These are phyloP conservation scores for Ceratocystis ficicola DNA, from an alignment of 2,329 filamentous ascomycete species.

Conservation along the genomic window DNA sequence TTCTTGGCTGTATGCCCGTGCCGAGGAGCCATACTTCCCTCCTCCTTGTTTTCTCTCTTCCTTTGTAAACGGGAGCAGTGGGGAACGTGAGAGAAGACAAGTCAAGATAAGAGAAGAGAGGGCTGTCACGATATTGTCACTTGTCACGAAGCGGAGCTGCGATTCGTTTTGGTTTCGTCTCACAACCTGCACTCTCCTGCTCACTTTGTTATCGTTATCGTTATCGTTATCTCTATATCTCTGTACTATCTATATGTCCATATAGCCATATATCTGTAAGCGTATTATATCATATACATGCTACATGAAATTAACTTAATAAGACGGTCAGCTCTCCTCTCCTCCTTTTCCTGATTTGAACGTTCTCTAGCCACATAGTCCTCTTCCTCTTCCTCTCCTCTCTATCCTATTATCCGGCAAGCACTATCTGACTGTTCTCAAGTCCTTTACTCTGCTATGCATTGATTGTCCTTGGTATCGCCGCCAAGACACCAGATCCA, in stretches of 20 bases:
- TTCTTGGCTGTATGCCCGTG: conserved; percentile 3
- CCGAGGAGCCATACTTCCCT: background rate
- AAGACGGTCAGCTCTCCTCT: too few relatives aligned
- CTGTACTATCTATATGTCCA: too few relatives aligned
- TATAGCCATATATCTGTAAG: too few relatives aligned
- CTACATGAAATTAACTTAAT: too few relatives aligned
- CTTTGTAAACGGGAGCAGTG: background rate
- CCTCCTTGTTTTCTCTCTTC: conserved; percentile 9
- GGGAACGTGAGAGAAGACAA: background rate
- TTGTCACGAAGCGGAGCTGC: conserved; percentile 5
- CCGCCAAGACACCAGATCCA: background rate
- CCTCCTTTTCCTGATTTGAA: too few relatives aligned
- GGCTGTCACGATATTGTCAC: conserved; percentile 5
- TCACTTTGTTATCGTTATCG: background rate
- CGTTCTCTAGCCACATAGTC: too few relatives aligned
- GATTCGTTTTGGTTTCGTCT: background rate
- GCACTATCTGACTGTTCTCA: too few relatives aligned
- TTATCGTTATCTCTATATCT: background rate
- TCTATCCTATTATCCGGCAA: too few relatives aligned
- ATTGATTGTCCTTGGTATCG: too few relatives aligned
- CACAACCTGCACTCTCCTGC: background rate
- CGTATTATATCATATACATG: too few relatives aligned
- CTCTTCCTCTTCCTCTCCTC: too few relatives aligned
- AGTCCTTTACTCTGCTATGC: too few relatives aligned
- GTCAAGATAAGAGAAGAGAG: background rate